Evolutionary conservation across 768 basidiomycete genomes (phyloP).

Genomic region (Lactarius pseudohatsudake): DNA sequence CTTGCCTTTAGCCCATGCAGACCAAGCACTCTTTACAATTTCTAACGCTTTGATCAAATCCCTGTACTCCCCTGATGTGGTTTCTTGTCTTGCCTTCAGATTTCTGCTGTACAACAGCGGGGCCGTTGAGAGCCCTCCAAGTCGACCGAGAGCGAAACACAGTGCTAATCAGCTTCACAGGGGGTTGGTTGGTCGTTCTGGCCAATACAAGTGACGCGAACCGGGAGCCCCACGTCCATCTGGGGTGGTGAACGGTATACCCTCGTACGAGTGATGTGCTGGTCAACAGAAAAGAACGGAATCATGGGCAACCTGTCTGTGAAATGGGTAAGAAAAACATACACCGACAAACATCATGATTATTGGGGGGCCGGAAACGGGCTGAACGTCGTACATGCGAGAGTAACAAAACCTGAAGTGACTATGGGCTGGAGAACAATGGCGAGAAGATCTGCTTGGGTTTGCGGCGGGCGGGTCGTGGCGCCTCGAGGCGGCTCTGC

Average conservation of each 20-base stretch:
- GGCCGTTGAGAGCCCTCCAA: no score
- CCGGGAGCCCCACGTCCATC: background rate
- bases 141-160: background rate
- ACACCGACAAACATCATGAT: background rate
- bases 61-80: no score
- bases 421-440: constrained; percentile 74
- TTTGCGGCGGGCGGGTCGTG: constrained; percentile 63
- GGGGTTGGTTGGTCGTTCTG: background rate
- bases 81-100: no score
- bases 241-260: constrained; percentile 18
- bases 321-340: background rate
- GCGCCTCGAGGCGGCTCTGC: constrained; percentile 56
- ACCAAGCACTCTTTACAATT: no score
- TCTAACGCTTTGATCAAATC: no score
- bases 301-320: constrained; percentile 47
- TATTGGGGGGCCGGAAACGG: background rate
- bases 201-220: background rate
- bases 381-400: constrained; percentile 53
- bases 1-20: background rate
- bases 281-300: constrained; percentile 47
- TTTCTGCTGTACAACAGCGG: no score
- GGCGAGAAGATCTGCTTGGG: constrained; percentile 70
- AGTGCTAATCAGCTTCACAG: background rate
- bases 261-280: constrained; percentile 13
- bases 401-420: constrained; percentile 65